These are phyloP conservation scores for Trichophyton benhamiae DNA, from an alignment of 2,329 filamentous ascomycete genomes.

Conservation along the genomic window DNA sequence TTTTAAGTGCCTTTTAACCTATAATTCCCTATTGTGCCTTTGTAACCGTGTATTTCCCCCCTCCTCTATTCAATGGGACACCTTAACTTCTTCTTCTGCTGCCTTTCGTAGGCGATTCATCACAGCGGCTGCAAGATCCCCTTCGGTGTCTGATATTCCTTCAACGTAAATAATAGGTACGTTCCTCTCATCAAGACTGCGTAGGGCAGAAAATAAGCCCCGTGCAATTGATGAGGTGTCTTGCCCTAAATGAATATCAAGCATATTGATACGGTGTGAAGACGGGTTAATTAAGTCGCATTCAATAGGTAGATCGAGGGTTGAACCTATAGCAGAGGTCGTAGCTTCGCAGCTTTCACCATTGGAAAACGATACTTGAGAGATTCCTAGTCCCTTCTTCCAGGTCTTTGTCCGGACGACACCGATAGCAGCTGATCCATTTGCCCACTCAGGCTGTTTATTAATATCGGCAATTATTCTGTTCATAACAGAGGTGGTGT, in stretches of 20 bases:
- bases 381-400: constrained; percentile 13
- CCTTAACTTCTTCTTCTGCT: constrained; percentile 45
- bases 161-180: constrained; percentile 85
- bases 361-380: not conserved
- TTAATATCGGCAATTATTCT: constrained; percentile 25
- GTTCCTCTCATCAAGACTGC: constrained; percentile 67
- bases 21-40: not conserved
- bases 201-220: constrained; percentile 73
- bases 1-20: not conserved
- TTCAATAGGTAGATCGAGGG: not conserved
- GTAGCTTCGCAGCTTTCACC: not conserved
- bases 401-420: constrained; percentile 24
- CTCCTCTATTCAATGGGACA: not conserved
- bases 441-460: constrained; percentile 26
- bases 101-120: constrained; percentile 77
- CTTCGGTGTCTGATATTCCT: constrained; percentile 58
- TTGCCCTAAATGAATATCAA: constrained; percentile 62
- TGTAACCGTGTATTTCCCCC: not conserved
- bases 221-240: constrained; percentile 66
- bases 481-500: constrained; percentile 17
- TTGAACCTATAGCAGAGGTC: not conserved
- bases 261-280: constrained; percentile 26
- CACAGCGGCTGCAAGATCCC: constrained; percentile 72
- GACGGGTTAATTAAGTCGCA: not conserved
- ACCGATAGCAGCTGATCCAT: constrained; percentile 14